Percentiles rank a stretch among this genome's conserved stretches.
Conservation (phyloP, 1,284 basidiomycete species). For the Fistulinella cinereoalba region DNA sequence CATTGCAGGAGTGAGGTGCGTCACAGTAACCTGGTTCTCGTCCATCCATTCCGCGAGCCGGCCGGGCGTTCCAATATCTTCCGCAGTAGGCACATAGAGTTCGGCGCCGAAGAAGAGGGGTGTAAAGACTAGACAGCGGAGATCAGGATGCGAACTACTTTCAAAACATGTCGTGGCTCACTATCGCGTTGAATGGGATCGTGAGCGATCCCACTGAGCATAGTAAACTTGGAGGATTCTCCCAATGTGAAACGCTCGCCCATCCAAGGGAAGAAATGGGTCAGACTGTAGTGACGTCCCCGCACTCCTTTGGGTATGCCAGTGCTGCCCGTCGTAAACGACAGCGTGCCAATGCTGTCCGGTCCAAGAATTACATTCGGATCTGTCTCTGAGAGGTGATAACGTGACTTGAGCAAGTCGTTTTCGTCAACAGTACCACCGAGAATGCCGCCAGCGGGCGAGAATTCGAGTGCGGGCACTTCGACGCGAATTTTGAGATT, state of each 20-base stretch:
- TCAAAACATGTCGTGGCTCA: constrained; percentile 43
- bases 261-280: constrained; percentile 99
- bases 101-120: constrained; percentile 97
- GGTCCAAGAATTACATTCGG: constrained; percentile 88
- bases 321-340: constrained; percentile 97
- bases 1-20: constrained; percentile 98
- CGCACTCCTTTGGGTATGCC: constrained; percentile 98
- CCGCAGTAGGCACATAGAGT: constrained; percentile 94
- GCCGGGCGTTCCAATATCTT: constrained; percentile 97
- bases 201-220: constrained; percentile 99
- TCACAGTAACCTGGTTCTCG: constrained; percentile 84
- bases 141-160: constrained; percentile 1
- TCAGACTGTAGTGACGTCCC: constrained; percentile 93
- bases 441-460: constrained; percentile 57
- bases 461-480: constrained; percentile 85
- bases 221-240: constrained; percentile 86
- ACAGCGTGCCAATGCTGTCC: constrained; percentile 92
- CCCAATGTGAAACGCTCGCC: constrained; percentile 81
- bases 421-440: constrained; percentile 55
- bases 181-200: constrained; percentile 99
- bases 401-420: constrained; percentile 56
- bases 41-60: constrained; percentile 99
- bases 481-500: constrained; percentile 90
- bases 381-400: constrained; percentile 61
- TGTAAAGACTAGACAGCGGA: constrained; percentile 80